Base-by-base conservation (phyloP, 306 rosid species). In the Clitoria ternatea region DNA sequence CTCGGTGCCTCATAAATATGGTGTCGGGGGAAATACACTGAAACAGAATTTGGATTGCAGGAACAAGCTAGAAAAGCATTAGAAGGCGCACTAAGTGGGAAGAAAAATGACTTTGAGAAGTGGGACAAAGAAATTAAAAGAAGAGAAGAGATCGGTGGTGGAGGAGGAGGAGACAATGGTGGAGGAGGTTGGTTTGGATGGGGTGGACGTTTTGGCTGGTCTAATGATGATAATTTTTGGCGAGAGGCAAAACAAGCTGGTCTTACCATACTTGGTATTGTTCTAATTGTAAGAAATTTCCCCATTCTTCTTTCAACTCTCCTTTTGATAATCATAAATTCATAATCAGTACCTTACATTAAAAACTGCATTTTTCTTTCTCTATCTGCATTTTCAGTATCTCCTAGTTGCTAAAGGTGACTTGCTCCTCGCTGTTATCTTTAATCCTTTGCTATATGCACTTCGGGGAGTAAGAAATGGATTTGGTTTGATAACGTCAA, bases 101-200 rank as follows among this genome's bases (percentile, higher is more conserved):
- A 91, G 92, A 94, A 87, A 77, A 80, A 53, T 81, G 99, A 94
- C 77, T 86, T 84, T 74, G 88, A 85, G 70, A 91, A 87, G 80
- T 94, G 99, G 99, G 79, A 83, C 82, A 87, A 84, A 70, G 96
- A 94, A 77, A 90, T 94, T n/a, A 94, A 87, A 83, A 83, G 62
- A 73, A 86, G 96, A 75, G 97, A 91, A 84, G 97, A 94, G 77
- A 64, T 50, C 11, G 89, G 96, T 36, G 96, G 96, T n/a, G 92
- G 96, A 3, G 86, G 88, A 27, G 92, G 96, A 3, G 86, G 88
- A 27, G 76, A 68, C 14, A 20, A 78, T n/a, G 97, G 99, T 54
- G 96, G 97, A 57, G 90, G 98, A 65, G 97, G 99, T 61, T 87
- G 99, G 99, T 87, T 91, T 54, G 97, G 98, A 5, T 85, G 87